phyloP scores from a whole-genome alignment of 768 basidiomycete genomes.

The Gymnopilus junonius region DNA sequence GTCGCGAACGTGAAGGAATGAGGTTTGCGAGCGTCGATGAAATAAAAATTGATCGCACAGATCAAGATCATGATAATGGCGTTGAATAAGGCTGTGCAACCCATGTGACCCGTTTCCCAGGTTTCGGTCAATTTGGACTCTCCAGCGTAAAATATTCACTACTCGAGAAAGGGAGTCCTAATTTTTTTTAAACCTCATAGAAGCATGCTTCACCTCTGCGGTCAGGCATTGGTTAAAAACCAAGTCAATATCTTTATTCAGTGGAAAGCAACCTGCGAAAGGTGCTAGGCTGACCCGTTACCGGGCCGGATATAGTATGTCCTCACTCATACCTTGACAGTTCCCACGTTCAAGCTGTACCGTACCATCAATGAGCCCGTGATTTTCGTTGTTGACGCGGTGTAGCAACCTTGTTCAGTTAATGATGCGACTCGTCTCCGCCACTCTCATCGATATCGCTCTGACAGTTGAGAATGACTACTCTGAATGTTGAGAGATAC shows the following conservation, averaged over 20 bases:
- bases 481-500: conserved; percentile 22
- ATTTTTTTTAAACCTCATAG: background rate
- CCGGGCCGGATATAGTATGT: background rate
- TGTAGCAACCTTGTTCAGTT: background rate
- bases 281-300: background rate
- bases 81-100: background rate
- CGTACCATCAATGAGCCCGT: background rate
- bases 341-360: background rate
- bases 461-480: background rate
- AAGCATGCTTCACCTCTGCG: background rate
- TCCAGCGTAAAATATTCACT: background rate
- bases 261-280: too few relatives aligned
- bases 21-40: too few relatives aligned
- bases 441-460: background rate
- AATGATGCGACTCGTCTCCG: background rate
- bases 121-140: background rate
- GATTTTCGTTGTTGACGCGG: background rate
- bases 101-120: background rate
- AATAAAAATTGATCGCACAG: background rate
- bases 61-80: background rate
- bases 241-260: background rate
- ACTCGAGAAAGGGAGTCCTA: background rate
- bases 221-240: background rate
- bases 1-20: too few relatives aligned
- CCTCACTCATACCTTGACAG: too few relatives aligned